Conservation (phyloP, 495 filamentous ascomycete genomes). For the Wilcoxina mikolae region DNA sequence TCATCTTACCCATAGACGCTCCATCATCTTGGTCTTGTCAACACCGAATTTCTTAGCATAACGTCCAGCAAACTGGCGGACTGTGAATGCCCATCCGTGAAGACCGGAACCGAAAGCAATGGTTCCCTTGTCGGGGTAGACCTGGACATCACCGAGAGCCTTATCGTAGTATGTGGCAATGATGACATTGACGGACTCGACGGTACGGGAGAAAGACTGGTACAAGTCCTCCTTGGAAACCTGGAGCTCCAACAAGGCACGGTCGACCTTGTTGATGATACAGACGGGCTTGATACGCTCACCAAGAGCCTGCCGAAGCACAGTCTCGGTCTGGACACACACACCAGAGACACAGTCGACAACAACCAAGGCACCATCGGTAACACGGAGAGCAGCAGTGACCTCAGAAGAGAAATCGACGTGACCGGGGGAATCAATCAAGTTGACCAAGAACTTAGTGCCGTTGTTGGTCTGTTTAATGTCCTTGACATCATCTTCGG, state of each 20-base stretch:
- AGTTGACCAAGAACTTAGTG: conserved; percentile 97
- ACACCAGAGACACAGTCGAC: conserved; percentile 99
- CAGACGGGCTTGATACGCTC: conserved; percentile 99
- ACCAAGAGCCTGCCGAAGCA: conserved; percentile 95
- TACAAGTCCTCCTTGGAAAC: conserved; percentile 97
- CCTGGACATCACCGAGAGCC: conserved; percentile 89
- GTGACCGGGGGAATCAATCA: conserved; percentile 99
- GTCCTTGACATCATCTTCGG: conserved; percentile 86
- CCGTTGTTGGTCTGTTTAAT: conserved; percentile 73
- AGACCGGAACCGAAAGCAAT: conserved; percentile 99
- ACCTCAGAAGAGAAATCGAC: conserved; percentile 99
- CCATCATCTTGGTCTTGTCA: conserved; percentile 99
- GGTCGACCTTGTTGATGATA: conserved; percentile 99
- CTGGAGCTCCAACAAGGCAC: conserved; percentile 95
- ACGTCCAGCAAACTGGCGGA: conserved; percentile 90
- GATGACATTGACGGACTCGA: conserved; percentile 99
- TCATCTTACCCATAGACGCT: conserved; percentile 82
- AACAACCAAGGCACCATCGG: conserved; percentile 96
- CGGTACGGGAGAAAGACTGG: conserved; percentile 97
- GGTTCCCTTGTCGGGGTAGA: conserved; percentile 91
- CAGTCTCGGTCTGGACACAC: conserved; percentile 99
- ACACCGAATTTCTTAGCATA: conserved; percentile 99
- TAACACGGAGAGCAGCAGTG: conserved; percentile 98
- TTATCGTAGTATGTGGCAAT: conserved; percentile 99
- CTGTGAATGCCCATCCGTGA: conserved; percentile 98